Conservation (phyloP, 2,329 filamentous ascomycete genomes). For the Phyllosticta capitalensis region DNA sequence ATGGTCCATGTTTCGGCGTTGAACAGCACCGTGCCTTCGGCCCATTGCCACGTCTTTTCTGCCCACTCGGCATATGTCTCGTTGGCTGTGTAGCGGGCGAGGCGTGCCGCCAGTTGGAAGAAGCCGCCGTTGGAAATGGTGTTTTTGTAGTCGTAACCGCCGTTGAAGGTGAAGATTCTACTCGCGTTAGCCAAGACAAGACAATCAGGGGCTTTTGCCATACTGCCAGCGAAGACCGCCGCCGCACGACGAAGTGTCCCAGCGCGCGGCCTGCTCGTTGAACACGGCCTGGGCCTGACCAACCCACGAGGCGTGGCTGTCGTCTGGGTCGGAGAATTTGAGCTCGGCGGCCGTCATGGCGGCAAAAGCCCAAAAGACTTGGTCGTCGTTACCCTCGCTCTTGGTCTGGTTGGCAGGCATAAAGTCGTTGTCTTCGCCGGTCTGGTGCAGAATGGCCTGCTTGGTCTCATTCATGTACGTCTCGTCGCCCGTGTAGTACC, state of each 20-base stretch:
- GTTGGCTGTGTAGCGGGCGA: conserved; percentile 29
- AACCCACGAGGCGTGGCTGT: conserved; percentile 23
- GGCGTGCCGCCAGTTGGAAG: conserved; percentile 39
- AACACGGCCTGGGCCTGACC: conserved; percentile 28
- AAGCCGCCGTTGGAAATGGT: conserved; percentile 44
- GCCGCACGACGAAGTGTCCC: conserved; percentile 28
- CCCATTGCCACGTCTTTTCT: conserved; percentile 27
- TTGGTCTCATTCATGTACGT: conserved; percentile 13
- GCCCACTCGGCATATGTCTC: conserved; percentile 57
- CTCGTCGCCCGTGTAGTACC: conserved; percentile 16
- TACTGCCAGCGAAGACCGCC: conserved; percentile 23
- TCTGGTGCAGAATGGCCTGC: conserved; percentile 15
- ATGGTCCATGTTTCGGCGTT: conserved; percentile 42
- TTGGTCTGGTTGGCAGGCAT: conserved; percentile 29
- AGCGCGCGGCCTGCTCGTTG: conserved; percentile 28
- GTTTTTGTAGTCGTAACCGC: conserved; percentile 43
- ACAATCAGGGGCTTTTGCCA: background rate
- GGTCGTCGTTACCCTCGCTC: conserved; percentile 41
- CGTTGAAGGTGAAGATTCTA: conserved; percentile 36
- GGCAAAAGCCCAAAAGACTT: conserved; percentile 78
- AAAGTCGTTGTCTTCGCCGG: conserved; percentile 28
- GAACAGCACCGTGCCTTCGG: conserved; percentile 45
- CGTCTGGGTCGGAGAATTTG: conserved; percentile 59
- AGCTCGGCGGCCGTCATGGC: conserved; percentile 71
- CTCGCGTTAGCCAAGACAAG: background rate